Evolutionary conservation across 2,329 filamentous ascomycete species (phyloP).

Genomic region (Basipetospora chlamydospora): DNA sequence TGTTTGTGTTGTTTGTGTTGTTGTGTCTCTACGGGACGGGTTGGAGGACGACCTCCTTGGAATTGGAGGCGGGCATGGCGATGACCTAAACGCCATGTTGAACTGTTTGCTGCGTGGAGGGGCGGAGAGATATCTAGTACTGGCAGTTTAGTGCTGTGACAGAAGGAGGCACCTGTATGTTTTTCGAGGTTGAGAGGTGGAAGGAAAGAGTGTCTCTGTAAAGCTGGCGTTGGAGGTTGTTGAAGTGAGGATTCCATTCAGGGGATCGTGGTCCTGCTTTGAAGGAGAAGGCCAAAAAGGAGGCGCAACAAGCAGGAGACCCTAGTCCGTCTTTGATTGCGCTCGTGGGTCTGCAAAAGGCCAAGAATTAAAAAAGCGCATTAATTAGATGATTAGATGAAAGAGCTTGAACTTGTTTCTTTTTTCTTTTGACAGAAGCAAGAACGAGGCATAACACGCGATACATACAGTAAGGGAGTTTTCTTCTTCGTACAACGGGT

Average conservation of each 20-base stretch:
- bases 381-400: no score
- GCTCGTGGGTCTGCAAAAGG: no score
- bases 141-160: background rate
- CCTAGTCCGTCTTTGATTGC: no score
- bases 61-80: conserved; percentile 6
- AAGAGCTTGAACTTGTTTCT: background rate
- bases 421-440: background rate
- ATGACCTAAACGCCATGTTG: conserved; percentile 6
- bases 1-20: no score
- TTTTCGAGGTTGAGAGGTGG: background rate
- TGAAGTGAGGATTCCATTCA: background rate
- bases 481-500: no score
- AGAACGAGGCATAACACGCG: no score
- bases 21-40: no score
- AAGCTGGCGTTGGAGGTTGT: background rate
- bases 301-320: no score
- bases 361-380: no score
- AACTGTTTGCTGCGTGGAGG: background rate
- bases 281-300: no score
- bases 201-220: background rate
- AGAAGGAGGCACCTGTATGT: background rate
- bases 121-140: no score
- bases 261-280: background rate
- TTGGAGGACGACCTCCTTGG: conserved; percentile 6
- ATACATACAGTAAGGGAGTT: no score